phyloP scores from a whole-genome alignment of 2,329 filamentous ascomycete genomes.

The Tympanopsis confertula region DNA sequence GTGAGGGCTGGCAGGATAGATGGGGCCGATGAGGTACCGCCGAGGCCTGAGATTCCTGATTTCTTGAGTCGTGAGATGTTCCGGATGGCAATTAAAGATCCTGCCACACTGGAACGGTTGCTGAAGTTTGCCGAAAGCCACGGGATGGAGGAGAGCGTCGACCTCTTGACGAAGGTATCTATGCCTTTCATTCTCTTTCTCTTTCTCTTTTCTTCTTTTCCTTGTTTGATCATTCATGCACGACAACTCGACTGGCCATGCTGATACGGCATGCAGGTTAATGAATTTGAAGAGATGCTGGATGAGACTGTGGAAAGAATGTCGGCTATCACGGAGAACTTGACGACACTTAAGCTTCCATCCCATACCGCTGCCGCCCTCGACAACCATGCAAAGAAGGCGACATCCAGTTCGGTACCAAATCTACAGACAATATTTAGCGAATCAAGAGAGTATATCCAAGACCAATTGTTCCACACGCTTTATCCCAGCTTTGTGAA shows the following conservation, averaged over 20 bases:
- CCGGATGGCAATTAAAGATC: constrained; percentile 34
- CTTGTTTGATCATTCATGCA: not conserved
- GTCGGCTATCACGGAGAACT: constrained; percentile 29
- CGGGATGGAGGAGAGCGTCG: constrained; percentile 35
- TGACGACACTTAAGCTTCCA: constrained; percentile 29
- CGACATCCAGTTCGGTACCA: constrained; percentile 29
- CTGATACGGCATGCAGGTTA: not conserved
- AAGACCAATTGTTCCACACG: constrained; percentile 28
- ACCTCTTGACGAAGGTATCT: constrained; percentile 33
- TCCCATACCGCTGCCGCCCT: constrained; percentile 24
- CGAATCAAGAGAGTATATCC: constrained; percentile 28
- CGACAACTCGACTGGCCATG: constrained; percentile 1
- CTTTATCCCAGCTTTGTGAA: constrained; percentile 41
- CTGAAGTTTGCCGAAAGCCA: constrained; percentile 34
- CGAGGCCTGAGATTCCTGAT: constrained; percentile 22
- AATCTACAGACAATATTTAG: constrained; percentile 30
- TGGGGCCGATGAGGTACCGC: constrained; percentile 3
- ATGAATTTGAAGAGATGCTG: constrained; percentile 25
- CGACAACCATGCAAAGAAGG: constrained; percentile 31
- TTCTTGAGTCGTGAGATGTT: constrained; percentile 38
- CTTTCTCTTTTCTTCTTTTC: not conserved
- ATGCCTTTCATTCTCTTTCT: constrained; percentile 5
- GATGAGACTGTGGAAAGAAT: constrained; percentile 31
- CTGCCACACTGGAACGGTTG: constrained; percentile 30
- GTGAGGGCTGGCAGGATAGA: constrained; percentile 3